Base-by-base conservation (phyloP, 169 alveolate genomes). In the Cryptosporidium baileyi region DNA sequence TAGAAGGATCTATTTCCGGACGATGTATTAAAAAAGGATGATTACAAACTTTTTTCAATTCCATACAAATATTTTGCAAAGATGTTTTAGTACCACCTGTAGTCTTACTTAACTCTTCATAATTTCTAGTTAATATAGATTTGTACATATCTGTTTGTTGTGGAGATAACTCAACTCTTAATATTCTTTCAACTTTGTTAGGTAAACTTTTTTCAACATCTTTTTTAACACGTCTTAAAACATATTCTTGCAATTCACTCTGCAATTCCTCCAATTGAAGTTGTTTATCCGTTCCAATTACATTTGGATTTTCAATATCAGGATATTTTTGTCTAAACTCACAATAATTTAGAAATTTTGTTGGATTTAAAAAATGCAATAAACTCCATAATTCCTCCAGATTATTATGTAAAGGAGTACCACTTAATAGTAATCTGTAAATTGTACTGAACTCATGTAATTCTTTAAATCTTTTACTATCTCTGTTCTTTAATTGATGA, bases 21-120 rank as follows among this genome's bases (percentile, higher is more conserved):
- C 96, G 96, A 80, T 96, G 96, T 60, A 98, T 95, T 47, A 97
- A 88, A 89, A 95, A 98, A n/a, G 99, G 99, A 89, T 98, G 99
- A 88, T 97, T 96, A 89, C 99, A 96, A 17, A 96, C 97, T 88
- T 98, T 98, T 80, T 98, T 96, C 36, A 98, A 93, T 88, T 98
- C 98, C 99, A 98, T 97, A 30, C 97, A 94, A 7, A 94, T 95
- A 81, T 95, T 95, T 57, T 94, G 97, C 45, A 94, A 89, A 0
- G 96, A 92, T 30, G 93, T 93, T 38, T 94, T 91, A 6, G 96
- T 93, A 19, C 97, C 97, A 7, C 97, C 97, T 3, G 94, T 88
- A 57, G 89, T 91, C 91, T 90, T 93, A 32, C 96, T 94, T 62
- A 95, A 95, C 41, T 92, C 94, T 32, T 94, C 97, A 81, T 93